Evolutionary conservation across 495 filamentous ascomycete genomes (phyloP).

Genomic region (Aspergillus panamensis): DNA sequence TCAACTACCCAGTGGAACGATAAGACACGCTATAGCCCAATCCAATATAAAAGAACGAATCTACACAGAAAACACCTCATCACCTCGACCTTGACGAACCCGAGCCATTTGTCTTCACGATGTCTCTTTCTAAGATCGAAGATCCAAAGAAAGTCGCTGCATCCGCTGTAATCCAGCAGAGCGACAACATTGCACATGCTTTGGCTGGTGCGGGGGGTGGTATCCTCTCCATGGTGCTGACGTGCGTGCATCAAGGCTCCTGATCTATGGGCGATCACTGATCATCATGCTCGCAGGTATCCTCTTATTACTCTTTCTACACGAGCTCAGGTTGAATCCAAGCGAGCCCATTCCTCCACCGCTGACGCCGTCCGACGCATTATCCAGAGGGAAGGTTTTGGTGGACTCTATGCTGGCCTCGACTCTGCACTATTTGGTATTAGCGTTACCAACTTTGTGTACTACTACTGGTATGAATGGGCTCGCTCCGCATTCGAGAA

Average conservation of each 20-base stretch:
- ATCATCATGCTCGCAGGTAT: conserved; percentile 56
- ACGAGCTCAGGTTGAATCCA: conserved; percentile 95
- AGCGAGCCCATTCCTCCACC: conserved; percentile 78
- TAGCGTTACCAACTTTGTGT: conserved; percentile 98
- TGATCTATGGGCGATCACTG: conserved; percentile 8
- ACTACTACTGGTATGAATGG: conserved; percentile 99
- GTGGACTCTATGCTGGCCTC: conserved; percentile 83
- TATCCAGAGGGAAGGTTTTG: conserved; percentile 82
- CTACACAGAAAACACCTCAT: background rate
- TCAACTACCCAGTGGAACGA: background rate
- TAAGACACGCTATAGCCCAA: background rate
- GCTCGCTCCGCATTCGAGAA: conserved; percentile 84
- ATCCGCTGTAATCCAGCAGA: conserved; percentile 60
- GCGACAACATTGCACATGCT: conserved; percentile 88
- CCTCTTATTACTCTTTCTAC: conserved; percentile 97
- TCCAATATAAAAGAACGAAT: background rate
- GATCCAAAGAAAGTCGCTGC: conserved; percentile 36
- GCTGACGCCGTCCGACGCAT: conserved; percentile 80
- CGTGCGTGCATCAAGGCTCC: conserved; percentile 50
- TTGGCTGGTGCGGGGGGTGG: conserved; percentile 87
- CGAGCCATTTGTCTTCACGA: conserved; percentile 15
- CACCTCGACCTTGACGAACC: background rate
- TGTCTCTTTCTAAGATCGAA: conserved; percentile 40
- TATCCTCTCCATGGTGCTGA: conserved; percentile 90
- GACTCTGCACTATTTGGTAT: conserved; percentile 94